A percentile compares a stretch with the other conserved stretches of the same genome.
Evolutionary conservation across 148 eudicot species (phyloP).

Genomic region (Amaranthus palmeri): DNA sequence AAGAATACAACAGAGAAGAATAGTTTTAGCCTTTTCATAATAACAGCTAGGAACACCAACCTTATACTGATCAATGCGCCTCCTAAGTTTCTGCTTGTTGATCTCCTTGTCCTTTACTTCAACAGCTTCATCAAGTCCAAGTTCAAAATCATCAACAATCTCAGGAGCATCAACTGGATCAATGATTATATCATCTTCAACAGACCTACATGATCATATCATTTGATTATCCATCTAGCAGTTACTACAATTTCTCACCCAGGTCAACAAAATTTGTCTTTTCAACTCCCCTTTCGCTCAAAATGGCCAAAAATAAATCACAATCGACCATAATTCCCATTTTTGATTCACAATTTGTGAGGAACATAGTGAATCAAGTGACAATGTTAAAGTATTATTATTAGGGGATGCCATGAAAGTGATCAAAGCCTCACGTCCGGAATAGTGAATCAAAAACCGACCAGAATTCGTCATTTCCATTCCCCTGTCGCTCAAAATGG

Average conservation of each 20-base stretch:
- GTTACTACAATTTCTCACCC: not conserved
- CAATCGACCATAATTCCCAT: not conserved
- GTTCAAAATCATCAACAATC: slow-evolving; percentile 85
- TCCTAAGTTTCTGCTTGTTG: slow-evolving; percentile 68
- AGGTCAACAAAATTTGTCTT: not conserved
- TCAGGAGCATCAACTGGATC: slow-evolving; percentile 85
- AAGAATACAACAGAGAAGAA: not conserved
- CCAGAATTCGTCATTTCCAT: not conserved
- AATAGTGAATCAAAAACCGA: too few relatives aligned
- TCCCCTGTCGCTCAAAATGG: too few relatives aligned
- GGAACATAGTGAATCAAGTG: too few relatives aligned
- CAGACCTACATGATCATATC: slow-evolving; percentile 50
- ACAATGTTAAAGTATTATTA: too few relatives aligned
- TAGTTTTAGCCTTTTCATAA: not conserved
- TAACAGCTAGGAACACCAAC: slow-evolving; percentile 27
- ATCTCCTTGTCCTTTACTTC: slow-evolving; percentile 86
- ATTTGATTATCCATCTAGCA: not conserved
- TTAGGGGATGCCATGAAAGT: too few relatives aligned
- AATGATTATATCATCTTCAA: slow-evolving; percentile 85
- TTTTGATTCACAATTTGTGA: not conserved
- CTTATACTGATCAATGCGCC: slow-evolving; percentile 74
- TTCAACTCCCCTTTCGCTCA: too few relatives aligned
- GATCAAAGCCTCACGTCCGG: too few relatives aligned
- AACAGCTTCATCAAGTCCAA: slow-evolving; percentile 87
- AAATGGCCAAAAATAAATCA: too few relatives aligned